Base-by-base conservation (phyloP, 305 asterid genomes). In the Solanum hybrid region DNA sequence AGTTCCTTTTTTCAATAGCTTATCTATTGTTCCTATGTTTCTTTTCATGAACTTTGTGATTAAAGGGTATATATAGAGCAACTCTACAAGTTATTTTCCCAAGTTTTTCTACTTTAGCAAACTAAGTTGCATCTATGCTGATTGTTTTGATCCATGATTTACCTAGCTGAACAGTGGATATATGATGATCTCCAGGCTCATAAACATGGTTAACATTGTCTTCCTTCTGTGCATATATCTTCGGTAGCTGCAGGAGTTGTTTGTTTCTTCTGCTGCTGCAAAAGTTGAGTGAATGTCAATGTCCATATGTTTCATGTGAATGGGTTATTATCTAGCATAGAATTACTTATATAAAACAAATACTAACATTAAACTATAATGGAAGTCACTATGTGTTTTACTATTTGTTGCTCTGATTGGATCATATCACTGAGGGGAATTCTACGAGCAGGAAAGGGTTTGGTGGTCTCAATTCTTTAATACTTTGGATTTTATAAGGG, bases 1-100 rank as follows among this genome's bases (percentile, higher is more conserved):
- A 94, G 99, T 91, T 34, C 40, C n/a, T 69, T 66, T 80, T 64
- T 51, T 78, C 88, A 71, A 32, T 88, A 75, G 79, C 34, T 40
- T 7, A 79, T 42, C 16, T 86, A 42, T 40, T 56, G 81, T 78
- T 24, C 10, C 38, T 66, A 72, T 76, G 51, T 89, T 69, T 56
- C 66, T 56, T 56, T 56, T 56, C 66, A 56, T 56, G n/a, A 56
- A 56, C 66, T 56, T 56, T 17, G 66, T 56, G 66, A 56, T 56
- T 56, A 56, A 51, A 51, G n/a, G 66, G 66, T 56, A 51, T 16
- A 3, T 51, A 56, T 56, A 56, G n/a, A 56, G n/a, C 66, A 51
- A 51, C 66, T 51, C 66, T 6, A 51, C 66, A 51, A 51, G 4
- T 56, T 56, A 56, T 56, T 56, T 51, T 87, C 38, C 40, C 85